phyloP scores from a whole-genome alignment of 805 yeast genomes.

The Candida sphagnicola region DNA sequence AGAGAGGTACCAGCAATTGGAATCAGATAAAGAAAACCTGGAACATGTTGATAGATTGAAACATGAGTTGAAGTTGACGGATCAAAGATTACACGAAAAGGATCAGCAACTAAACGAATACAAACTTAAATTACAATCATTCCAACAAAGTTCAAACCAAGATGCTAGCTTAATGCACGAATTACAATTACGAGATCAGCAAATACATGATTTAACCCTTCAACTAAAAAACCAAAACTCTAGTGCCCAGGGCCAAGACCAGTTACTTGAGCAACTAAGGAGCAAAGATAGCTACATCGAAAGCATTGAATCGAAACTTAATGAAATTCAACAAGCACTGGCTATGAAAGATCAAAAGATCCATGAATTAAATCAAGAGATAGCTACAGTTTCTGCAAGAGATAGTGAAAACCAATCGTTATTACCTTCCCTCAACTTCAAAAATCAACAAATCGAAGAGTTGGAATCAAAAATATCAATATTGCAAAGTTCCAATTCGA shows the following conservation, averaged over 20 bases:
- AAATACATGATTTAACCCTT: not conserved
- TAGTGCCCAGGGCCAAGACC: not conserved
- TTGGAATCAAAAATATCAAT: not conserved
- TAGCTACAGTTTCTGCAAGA: not conserved
- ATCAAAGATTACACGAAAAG: not conserved
- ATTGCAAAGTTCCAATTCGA: not conserved
- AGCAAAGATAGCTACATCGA: conserved; percentile 5
- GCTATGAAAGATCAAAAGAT: not conserved
- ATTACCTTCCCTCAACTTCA: not conserved
- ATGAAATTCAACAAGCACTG: not conserved
- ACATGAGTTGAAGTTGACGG: conserved; percentile 1
- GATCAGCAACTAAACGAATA: not conserved
- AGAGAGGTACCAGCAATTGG: not conserved
- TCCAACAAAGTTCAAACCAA: not conserved
- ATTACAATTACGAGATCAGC: not conserved
- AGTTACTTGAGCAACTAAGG: conserved; percentile 3
- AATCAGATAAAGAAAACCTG: not conserved
- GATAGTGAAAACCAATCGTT: not conserved
- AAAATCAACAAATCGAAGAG: conserved; percentile 1
- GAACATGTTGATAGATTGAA: not conserved
- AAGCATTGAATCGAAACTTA: conserved; percentile 1
- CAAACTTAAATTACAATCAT: not conserved
- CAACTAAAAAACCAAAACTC: not conserved
- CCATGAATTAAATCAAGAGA: not conserved
- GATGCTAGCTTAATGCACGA: not conserved